Evolutionary conservation across 164 flowering plant species (phyloP).

Genomic region (Cinnamomum micranthum): DNA sequence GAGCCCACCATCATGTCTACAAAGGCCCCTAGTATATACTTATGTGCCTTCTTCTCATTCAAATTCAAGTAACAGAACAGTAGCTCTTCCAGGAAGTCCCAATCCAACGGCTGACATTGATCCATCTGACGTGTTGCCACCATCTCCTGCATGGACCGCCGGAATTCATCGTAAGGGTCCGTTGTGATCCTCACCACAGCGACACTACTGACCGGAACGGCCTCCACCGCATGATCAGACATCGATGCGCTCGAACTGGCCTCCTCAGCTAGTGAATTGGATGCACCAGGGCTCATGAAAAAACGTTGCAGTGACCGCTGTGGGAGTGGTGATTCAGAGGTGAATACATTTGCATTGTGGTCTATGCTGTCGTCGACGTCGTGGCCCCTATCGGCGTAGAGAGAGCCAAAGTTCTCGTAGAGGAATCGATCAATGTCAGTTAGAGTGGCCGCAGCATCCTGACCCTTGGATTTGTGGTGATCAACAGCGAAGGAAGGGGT

Average conservation of each 20-base stretch:
- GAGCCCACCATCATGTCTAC: conserved; percentile 39
- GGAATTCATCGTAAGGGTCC: conserved; percentile 57
- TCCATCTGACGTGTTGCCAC: conserved; percentile 27
- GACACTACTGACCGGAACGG: conserved; percentile 40
- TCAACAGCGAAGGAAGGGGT: conserved; percentile 50
- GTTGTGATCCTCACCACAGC: conserved; percentile 47
- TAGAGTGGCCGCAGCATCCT: conserved; percentile 44
- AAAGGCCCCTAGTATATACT: conserved; percentile 65
- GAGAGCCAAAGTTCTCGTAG: conserved; percentile 62
- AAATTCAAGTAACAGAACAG: conserved; percentile 62
- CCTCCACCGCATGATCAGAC: not conserved
- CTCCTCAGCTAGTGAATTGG: conserved; percentile 36
- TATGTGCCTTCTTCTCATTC: conserved; percentile 62
- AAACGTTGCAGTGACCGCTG: conserved; percentile 38
- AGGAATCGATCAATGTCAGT: conserved; percentile 62
- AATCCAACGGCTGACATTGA: conserved; percentile 34
- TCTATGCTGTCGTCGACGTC: conserved; percentile 2
- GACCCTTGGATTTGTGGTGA: not conserved
- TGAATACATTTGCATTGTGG: not conserved
- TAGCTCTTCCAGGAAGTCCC: conserved; percentile 86
- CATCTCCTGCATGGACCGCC: conserved; percentile 62
- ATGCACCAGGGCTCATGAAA: conserved; percentile 36
- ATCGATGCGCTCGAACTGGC: conserved; percentile 9
- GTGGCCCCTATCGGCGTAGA: conserved; percentile 30
- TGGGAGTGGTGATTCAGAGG: conserved; percentile 23